phyloP scores from a whole-genome alignment of 495 filamentous ascomycete species.

The Aspergillus nanangensis region DNA sequence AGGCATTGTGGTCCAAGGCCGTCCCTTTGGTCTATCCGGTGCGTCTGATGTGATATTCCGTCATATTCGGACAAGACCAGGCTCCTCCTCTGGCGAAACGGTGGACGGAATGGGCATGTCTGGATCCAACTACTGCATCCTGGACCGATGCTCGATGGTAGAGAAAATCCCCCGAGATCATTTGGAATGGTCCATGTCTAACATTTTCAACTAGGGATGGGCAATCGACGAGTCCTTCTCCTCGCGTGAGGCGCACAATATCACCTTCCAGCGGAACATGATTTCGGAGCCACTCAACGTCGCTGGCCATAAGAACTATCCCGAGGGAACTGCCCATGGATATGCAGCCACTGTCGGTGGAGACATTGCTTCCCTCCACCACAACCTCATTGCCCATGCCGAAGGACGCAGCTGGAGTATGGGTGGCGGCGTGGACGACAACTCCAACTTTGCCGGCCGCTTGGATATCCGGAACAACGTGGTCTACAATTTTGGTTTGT shows the following conservation, averaged over 20 bases:
- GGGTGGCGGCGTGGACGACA: conserved; percentile 8
- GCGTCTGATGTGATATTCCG: conserved; percentile 8
- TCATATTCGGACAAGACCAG: conserved; percentile 3
- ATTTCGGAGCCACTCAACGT: conserved; percentile 11
- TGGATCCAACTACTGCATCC: conserved; percentile 9
- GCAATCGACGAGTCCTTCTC: conserved; percentile 7
- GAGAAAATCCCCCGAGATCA: too few species aligned
- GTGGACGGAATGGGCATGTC: conserved; percentile 9
- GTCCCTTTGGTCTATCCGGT: conserved; percentile 6
- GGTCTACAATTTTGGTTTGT: conserved; percentile 10
- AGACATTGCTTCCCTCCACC: conserved; percentile 4
- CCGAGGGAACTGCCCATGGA: conserved; percentile 6
- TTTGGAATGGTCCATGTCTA: too few species aligned
- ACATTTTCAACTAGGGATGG: too few species aligned
- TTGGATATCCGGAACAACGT: conserved; percentile 12
- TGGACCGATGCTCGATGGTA: conserved; percentile 8
- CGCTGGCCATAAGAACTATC: conserved; percentile 9
- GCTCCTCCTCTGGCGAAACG: not conserved
- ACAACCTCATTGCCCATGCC: conserved; percentile 9
- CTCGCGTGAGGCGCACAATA: conserved; percentile 4
- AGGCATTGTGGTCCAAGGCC: conserved; percentile 4
- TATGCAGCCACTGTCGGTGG: conserved; percentile 11
- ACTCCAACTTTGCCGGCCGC: conserved; percentile 3
- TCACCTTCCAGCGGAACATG: conserved; percentile 9
- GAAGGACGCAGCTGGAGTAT: conserved; percentile 11